Evolutionary conservation across 768 basidiomycete genomes (phyloP), one percentile per base, ranked within the genome.

Genomic region (Macrolepiota fuliginosa): DNA sequence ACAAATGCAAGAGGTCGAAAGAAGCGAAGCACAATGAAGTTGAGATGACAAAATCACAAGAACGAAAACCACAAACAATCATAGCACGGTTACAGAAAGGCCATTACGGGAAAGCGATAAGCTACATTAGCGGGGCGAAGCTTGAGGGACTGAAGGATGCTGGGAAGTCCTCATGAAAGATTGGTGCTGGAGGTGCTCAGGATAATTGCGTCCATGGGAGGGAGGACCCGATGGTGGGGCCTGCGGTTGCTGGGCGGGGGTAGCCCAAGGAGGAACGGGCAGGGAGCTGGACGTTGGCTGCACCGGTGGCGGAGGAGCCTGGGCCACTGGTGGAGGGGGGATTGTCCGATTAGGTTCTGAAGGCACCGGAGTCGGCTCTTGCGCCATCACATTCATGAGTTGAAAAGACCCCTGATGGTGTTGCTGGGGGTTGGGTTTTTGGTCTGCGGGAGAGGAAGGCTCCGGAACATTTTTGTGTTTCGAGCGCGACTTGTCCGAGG

Each of bases 321-420:
- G 59, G 24, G 52, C 17, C 27, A 42, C 51, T 42, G 42, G 59
- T 12, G 58, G 58, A 32, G 52, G 59, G 13, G 58, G 51, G 15
- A 61, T 61, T 22, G 59, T 61, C 27, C 59, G 59, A 19, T 45
- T 36, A 10, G 66, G 54, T 15, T 64, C 62, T 27, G 70, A 58
- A 19, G 68, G 53, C 7, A 45, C 55, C 55, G 53, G 57, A 45
- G 51, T 51, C 10, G 70, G 67, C 50, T 66, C 65, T 12, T 73
- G 70, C 13, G 73, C 68, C 63, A 77, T 72, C 68, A 76, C 75
- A 12, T 72, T 67, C 25, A 78, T 69, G 40, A 86, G 74, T 68
- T 87, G 86, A 68, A 88, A 88, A n/a, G 86, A 83, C 0, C 84
- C 74, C 65, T 86, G 83, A 65, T 87, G 85, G 60, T 67, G 69